phyloP scores from a whole-genome alignment of 306 rosid genomes.

The Boehmeria nivea region DNA sequence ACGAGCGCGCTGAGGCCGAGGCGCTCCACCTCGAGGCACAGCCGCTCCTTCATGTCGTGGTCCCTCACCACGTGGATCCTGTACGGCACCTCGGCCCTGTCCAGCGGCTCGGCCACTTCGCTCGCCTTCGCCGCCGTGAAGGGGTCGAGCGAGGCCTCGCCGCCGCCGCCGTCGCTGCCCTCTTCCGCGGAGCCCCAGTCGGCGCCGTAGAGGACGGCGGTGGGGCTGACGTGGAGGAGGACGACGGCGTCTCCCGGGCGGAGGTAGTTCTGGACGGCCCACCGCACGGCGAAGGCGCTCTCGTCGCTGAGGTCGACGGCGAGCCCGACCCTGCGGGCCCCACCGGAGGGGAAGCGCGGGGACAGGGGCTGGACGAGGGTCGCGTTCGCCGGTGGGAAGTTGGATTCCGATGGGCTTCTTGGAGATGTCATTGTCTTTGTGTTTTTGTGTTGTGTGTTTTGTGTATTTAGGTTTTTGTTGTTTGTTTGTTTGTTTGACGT shows the following conservation, averaged over 20 bases:
- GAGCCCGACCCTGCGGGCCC: slow-evolving; percentile 73
- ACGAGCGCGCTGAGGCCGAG: slow-evolving; percentile 67
- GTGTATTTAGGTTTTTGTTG: background rate
- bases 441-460: background rate
- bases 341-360: slow-evolving; percentile 21
- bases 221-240: slow-evolving; percentile 82
- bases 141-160: slow-evolving; percentile 53
- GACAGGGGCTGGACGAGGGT: slow-evolving; percentile 18
- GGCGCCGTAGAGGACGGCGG: slow-evolving; percentile 74
- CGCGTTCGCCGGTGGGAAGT: slow-evolving; percentile 35
- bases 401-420: slow-evolving; percentile 38
- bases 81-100: slow-evolving; percentile 50
- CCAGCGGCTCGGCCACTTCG: slow-evolving; percentile 53
- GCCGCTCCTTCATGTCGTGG: slow-evolving; percentile 81
- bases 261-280: slow-evolving; percentile 78
- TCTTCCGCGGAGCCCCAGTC: slow-evolving; percentile 76
- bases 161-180: background rate
- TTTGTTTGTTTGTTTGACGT: too few relatives aligned
- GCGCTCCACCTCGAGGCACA: slow-evolving; percentile 75
- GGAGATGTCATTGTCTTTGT: slow-evolving; percentile 25
- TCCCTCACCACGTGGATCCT: slow-evolving; percentile 77
- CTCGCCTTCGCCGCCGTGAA: slow-evolving; percentile 58
- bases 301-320: slow-evolving; percentile 86
- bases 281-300: slow-evolving; percentile 70
- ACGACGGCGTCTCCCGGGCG: slow-evolving; percentile 82